Evolutionary conservation across 768 basidiomycete species (phyloP), one percentile per base, ranked within the genome.

Genomic region (Mycena vulgaris): DNA sequence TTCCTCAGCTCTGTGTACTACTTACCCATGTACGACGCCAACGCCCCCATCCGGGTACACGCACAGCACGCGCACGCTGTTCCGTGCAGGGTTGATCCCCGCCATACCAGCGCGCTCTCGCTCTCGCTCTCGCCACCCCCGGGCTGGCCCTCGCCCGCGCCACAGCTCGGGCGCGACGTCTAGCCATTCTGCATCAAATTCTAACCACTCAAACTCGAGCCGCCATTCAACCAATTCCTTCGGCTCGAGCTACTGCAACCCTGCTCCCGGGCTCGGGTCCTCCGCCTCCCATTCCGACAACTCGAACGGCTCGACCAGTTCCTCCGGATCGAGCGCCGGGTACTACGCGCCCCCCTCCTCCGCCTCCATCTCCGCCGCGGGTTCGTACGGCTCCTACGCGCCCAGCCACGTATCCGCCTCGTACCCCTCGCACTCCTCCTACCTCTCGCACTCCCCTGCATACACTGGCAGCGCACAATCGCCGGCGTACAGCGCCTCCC

Each of bases 1-100:
- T 40, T 64, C 7, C 63, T 47, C 21, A 35, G 47, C 45, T 16
- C 10, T 4, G 14, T 35, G 27, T 66, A 66, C 57, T 66, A 66
- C 65, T 51, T 59, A 17, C 59, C 59, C n/a, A n/a, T n/a, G 25
- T 67, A 59, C 66, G 58, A 67, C 49, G 19, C 35, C 37, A n/a
- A n/a, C n/a, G n/a, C n/a, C n/a, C n/a, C n/a, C n/a, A n/a, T n/a
- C n/a, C n/a, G n/a, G n/a, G n/a, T n/a, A n/a, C n/a, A n/a, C n/a
- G n/a, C n/a, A n/a, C n/a, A n/a, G n/a, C n/a, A n/a, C n/a, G n/a
- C n/a, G n/a, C n/a, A n/a, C 28, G 39, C 49, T 30, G 47, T 42
- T 58, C 35, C 63, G 58, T 23, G 66, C 56, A 19, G 64, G 62
- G 39, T 65, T 57, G 48, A 57, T 40, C 23, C 57, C 61, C 28